Conservation (phyloP, 108 stramenopile genomes). For the Asterionellopsis glacialis region DNA sequence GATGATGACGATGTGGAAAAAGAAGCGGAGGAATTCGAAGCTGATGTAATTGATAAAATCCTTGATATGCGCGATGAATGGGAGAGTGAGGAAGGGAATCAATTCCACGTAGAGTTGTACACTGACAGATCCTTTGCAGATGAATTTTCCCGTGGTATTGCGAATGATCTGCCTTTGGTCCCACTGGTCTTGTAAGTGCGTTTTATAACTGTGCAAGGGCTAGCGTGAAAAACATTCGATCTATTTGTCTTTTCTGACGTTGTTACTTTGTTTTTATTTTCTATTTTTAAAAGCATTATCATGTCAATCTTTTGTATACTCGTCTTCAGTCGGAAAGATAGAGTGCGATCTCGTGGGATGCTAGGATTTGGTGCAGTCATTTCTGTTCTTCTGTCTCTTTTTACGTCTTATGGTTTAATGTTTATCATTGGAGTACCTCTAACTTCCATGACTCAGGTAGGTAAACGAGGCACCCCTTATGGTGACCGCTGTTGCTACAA, state of each 20-base stretch:
- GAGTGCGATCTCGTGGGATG: slow-evolving; percentile 13
- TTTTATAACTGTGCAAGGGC: too few relatives aligned
- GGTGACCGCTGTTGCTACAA: too few relatives aligned
- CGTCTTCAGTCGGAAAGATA: slow-evolving; percentile 13
- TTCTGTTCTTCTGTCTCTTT: slow-evolving; percentile 9
- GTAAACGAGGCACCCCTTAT: background rate
- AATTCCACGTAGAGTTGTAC: background rate
- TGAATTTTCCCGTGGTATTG: slow-evolving; percentile 15
- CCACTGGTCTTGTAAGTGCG: slow-evolving; percentile 6
- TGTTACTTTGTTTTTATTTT: too few relatives aligned
- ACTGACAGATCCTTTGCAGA: slow-evolving; percentile 7
- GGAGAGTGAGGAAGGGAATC: slow-evolving; percentile 1
- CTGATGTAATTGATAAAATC: slow-evolving; percentile 9
- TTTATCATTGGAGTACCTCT: slow-evolving; percentile 23
- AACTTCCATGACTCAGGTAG: slow-evolving; percentile 19
- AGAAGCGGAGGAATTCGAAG: slow-evolving; percentile 16
- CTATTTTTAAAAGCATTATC: background rate
- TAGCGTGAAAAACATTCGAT: too few relatives aligned
- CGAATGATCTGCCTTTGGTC: slow-evolving; percentile 13
- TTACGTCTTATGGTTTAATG: slow-evolving; percentile 16
- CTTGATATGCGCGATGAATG: slow-evolving; percentile 9
- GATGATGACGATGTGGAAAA: background rate
- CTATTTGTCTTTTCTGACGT: too few relatives aligned
- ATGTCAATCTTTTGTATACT: slow-evolving; percentile 17
- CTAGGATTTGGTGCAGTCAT: slow-evolving; percentile 20